phyloP scores from a whole-genome alignment of 305 asterid genomes.

The Vinca major region DNA sequence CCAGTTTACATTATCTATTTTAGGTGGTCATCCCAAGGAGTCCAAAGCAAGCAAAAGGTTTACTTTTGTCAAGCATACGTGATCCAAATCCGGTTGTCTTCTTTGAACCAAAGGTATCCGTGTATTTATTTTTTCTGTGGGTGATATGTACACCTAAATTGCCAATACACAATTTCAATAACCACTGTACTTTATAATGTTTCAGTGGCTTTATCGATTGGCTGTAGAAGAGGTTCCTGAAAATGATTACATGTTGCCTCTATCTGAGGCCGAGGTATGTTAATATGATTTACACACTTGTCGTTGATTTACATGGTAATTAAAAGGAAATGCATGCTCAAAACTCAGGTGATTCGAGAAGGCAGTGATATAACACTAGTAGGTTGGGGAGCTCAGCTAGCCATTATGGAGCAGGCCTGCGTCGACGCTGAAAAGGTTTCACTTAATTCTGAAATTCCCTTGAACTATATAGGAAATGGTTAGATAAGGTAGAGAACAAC shows the following conservation, averaged over 20 bases:
- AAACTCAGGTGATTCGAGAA: slow-evolving; percentile 72
- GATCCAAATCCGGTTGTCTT: slow-evolving; percentile 91
- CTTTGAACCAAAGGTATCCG: slow-evolving; percentile 83
- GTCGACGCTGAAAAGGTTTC: slow-evolving; percentile 78
- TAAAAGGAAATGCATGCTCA: slow-evolving; percentile 11
- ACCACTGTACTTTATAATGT: slow-evolving; percentile 12
- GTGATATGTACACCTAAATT: slow-evolving; percentile 6
- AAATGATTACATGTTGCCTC: slow-evolving; percentile 71
- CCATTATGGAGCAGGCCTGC: slow-evolving; percentile 78
- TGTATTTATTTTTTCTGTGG: not conserved
- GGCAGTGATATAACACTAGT: slow-evolving; percentile 88
- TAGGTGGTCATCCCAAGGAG: slow-evolving; percentile 96
- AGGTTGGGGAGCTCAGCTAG: slow-evolving; percentile 98
- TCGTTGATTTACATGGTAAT: slow-evolving; percentile 5
- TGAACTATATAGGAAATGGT: not conserved
- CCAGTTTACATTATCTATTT: not conserved
- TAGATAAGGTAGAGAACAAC: not conserved
- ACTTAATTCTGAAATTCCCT: not conserved
- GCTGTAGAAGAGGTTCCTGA: slow-evolving; percentile 95
- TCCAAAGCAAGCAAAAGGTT: slow-evolving; percentile 88
- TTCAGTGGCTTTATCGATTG: slow-evolving; percentile 87
- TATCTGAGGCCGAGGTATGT: slow-evolving; percentile 90
- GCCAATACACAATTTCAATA: not conserved
- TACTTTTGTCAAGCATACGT: slow-evolving; percentile 66
- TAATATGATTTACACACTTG: slow-evolving; percentile 8